Evolutionary conservation across 169 alveolate genomes (phyloP).

Genomic region (Plasmodium gallinaceum): DNA sequence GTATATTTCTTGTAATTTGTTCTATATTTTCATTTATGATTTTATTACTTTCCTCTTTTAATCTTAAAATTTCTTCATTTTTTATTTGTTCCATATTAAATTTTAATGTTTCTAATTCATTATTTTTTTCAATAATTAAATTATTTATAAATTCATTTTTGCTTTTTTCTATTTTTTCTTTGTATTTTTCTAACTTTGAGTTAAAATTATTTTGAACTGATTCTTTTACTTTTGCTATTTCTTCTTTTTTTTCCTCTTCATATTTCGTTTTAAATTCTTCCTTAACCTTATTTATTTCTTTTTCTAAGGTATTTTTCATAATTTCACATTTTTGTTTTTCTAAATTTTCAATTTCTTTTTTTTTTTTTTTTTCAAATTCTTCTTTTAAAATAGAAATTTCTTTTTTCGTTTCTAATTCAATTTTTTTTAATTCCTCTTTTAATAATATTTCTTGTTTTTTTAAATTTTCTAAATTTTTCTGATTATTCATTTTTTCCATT

Average conservation of each 20-base stretch:
- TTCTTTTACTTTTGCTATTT: conserved; percentile 31
- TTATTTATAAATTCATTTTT: conserved; percentile 71
- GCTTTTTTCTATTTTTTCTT: conserved; percentile 65
- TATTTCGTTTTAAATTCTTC: conserved; percentile 11
- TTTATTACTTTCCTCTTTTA: conserved; percentile 41
- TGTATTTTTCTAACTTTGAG: conserved; percentile 55
- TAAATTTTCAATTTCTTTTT: conserved; percentile 22
- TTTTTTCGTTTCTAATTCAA: conserved; percentile 33
- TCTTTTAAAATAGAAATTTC: conserved; percentile 11
- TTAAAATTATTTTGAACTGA: conserved; percentile 35
- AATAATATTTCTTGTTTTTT: conserved; percentile 20
- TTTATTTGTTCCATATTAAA: conserved; percentile 33
- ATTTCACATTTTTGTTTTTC: conserved; percentile 24
- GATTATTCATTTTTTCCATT: conserved; percentile 39
- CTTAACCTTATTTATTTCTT: conserved; percentile 13
- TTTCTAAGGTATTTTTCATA: conserved; percentile 8
- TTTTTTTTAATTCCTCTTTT: conserved; percentile 46
- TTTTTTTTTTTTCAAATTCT: conserved; percentile 23
- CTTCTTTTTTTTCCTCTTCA: conserved; percentile 29
- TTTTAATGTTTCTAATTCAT: conserved; percentile 30
- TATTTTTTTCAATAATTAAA: conserved; percentile 57
- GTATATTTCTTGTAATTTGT: conserved; percentile 1
- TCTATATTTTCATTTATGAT: conserved; percentile 16
- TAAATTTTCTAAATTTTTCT: conserved; percentile 18
- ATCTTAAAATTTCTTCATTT: conserved; percentile 24